Evolutionary conservation across 306 rosid genomes (phyloP).

Genomic region (Prunus padus): DNA sequence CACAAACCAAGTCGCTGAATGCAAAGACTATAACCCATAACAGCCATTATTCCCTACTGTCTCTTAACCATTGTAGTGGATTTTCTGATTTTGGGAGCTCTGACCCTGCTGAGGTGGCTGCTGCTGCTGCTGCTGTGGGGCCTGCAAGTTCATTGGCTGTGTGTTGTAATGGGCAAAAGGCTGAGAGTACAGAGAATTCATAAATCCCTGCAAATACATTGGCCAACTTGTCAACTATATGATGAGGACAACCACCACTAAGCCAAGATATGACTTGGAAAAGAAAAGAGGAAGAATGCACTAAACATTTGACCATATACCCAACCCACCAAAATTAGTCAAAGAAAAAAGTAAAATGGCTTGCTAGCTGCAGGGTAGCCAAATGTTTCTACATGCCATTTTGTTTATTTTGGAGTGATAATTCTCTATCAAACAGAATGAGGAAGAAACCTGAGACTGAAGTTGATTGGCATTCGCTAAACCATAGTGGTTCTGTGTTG

Average conservation of each 20-base stretch:
- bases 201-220: conserved; percentile 53
- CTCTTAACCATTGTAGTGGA: conserved; percentile 82
- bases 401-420: not conserved
- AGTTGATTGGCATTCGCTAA: conserved; percentile 78
- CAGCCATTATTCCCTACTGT: conserved; percentile 43
- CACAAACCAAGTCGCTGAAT: conserved; percentile 82
- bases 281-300: not conserved
- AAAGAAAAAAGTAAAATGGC: not conserved
- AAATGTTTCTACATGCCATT: not conserved
- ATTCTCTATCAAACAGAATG: conserved; percentile 6
- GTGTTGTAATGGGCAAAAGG: conserved; percentile 96
- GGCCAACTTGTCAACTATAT: not conserved
- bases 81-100: conserved; percentile 90
- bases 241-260: not conserved
- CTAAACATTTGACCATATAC: not conserved
- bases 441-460: conserved; percentile 83
- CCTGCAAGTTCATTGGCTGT: conserved; percentile 78
- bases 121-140: conserved; percentile 80
- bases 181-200: conserved; percentile 94
- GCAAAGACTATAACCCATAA: conserved; percentile 95
- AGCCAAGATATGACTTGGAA: not conserved
- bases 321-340: not conserved
- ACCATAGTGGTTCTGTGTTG: conserved; percentile 74
- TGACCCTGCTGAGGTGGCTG: conserved; percentile 76
- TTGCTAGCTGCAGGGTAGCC: not conserved